phyloP scores from a whole-genome alignment of 2,329 filamentous ascomycete species.

The Dactylonectria estremocensis region DNA sequence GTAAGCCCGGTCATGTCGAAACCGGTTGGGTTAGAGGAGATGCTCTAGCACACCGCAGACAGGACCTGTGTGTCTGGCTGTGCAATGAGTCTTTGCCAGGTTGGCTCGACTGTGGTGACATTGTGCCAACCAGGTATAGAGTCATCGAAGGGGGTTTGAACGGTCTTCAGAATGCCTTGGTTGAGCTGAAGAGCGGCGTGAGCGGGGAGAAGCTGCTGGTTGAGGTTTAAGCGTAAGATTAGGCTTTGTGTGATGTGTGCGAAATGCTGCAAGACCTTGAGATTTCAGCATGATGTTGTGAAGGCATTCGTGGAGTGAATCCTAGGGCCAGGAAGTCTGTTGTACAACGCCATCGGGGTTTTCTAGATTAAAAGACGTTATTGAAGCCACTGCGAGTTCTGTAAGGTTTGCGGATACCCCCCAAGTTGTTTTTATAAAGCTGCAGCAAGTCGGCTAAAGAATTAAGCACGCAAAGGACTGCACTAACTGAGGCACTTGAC shows the following conservation, averaged over 20 bases:
- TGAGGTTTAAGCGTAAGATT: neutral
- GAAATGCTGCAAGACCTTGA: neutral
- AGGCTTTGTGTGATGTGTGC: neutral
- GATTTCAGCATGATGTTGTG: no score
- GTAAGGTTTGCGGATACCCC: no score
- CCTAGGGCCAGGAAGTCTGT: no score
- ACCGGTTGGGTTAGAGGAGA: neutral
- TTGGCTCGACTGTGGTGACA: slow-evolving; percentile 13
- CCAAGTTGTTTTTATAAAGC: no score
- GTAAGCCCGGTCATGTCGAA: neutral
- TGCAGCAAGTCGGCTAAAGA: no score
- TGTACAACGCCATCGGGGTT: no score
- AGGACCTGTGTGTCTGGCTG: slow-evolving; percentile 10
- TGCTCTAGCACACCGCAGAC: slow-evolving; percentile 1
- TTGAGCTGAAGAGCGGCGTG: slow-evolving; percentile 11
- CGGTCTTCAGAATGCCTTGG: slow-evolving; percentile 2
- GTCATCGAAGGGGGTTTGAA: slow-evolving; percentile 5
- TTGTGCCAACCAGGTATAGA: neutral
- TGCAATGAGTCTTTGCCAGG: slow-evolving; percentile 2
- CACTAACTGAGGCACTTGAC: no score
- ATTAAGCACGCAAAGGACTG: no score
- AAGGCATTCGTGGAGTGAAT: no score
- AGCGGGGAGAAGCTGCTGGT: slow-evolving; percentile 16
- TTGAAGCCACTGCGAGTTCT: no score
- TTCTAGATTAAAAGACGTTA: no score